Conservation (phyloP, 169 alveolate genomes). For the Babesia ovis region DNA sequence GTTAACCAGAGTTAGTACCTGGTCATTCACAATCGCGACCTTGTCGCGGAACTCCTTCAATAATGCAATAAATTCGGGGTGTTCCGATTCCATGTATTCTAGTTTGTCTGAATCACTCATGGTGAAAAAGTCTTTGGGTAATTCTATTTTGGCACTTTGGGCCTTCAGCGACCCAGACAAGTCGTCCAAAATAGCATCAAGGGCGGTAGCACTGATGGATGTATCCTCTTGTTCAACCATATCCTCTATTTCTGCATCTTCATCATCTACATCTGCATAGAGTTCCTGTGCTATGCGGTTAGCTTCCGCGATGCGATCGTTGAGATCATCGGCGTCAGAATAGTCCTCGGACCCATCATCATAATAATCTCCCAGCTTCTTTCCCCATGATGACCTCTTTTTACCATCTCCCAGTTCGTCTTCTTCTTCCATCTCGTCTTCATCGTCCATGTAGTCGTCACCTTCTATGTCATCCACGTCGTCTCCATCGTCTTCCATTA, state of each 20-base stretch:
- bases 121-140: constrained; percentile 38
- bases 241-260: constrained; percentile 60
- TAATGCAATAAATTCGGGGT: constrained; percentile 65
- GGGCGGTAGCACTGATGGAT: constrained; percentile 5
- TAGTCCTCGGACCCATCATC: constrained; percentile 64
- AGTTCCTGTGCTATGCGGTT: constrained; percentile 45
- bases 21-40: constrained; percentile 41
- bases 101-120: constrained; percentile 41
- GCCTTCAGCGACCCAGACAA: constrained; percentile 40
- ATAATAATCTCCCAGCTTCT: constrained; percentile 59
- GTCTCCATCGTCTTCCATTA: background rate
- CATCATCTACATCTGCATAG: constrained; percentile 66
- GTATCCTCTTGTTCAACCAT: constrained; percentile 45
- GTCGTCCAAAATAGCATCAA: constrained; percentile 40
- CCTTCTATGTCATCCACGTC: constrained; percentile 20
- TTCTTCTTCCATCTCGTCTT: constrained; percentile 50
- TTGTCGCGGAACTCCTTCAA: constrained; percentile 61
- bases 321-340: constrained; percentile 63
- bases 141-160: constrained; percentile 22
- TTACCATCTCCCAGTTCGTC: constrained; percentile 10
- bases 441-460: constrained; percentile 37
- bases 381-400: constrained; percentile 71
- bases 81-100: constrained; percentile 41
- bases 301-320: constrained; percentile 66
- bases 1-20: constrained; percentile 52